Evolutionary conservation across 2,329 filamentous ascomycete species (phyloP).

Genomic region (Penicillium sp.): DNA sequence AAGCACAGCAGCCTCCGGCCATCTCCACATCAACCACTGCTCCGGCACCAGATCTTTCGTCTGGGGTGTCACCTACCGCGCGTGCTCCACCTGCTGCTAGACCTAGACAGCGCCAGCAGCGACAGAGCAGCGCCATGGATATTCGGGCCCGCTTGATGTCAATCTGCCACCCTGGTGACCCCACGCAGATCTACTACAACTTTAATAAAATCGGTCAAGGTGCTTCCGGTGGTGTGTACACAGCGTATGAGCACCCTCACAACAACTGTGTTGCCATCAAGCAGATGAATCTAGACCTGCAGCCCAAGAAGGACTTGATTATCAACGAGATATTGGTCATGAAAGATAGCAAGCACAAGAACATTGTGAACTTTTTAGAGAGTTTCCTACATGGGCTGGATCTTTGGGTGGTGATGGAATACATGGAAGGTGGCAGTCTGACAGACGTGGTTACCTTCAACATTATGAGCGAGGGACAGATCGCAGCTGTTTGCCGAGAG

Average conservation of each 20-base stretch:
- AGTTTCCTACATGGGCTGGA: slow-evolving; percentile 88
- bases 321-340: slow-evolving; percentile 99
- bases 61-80: slow-evolving; percentile 34
- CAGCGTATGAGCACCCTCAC: slow-evolving; percentile 77
- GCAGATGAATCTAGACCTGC: slow-evolving; percentile 98
- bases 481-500: slow-evolving; percentile 91
- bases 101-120: slow-evolving; percentile 70
- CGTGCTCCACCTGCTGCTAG: slow-evolving; percentile 58
- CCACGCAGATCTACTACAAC: slow-evolving; percentile 78
- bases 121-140: slow-evolving; percentile 77
- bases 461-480: slow-evolving; percentile 97
- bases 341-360: slow-evolving; percentile 97
- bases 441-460: slow-evolving; percentile 99
- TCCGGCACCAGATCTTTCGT: slow-evolving; percentile 33
- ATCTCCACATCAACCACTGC: slow-evolving; percentile 39
- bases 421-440: slow-evolving; percentile 96
- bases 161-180: slow-evolving; percentile 88
- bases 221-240: slow-evolving; percentile 92
- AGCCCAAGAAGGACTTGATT: slow-evolving; percentile 97
- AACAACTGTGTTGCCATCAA: slow-evolving; percentile 96
- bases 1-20: slow-evolving; percentile 36
- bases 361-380: slow-evolving; percentile 99
- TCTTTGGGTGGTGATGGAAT: slow-evolving; percentile 99
- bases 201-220: slow-evolving; percentile 97
- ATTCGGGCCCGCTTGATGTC: slow-evolving; percentile 78